Evolutionary conservation across 1,139 yeast species (phyloP), one percentile per base, ranked within the genome.

Genomic region (Saccharomyces pastorianus): DNA sequence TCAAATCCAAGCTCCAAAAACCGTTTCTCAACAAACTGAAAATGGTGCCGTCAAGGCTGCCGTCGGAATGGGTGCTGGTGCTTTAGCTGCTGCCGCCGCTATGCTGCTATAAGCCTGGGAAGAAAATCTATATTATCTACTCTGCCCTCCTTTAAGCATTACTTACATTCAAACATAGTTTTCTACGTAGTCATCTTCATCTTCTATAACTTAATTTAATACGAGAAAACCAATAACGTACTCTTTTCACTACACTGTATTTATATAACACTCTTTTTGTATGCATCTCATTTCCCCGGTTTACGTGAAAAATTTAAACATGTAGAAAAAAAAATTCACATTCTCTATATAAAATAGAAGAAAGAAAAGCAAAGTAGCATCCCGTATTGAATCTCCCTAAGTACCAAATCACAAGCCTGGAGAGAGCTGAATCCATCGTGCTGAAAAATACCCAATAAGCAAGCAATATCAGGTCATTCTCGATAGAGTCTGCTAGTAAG

Each of bases 41-140:
- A 52, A 52, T 41, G 54, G 52, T 49, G 54, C 54, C 14, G 48
- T n/a, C 41, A 52, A 52, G 54, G 51, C 25, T 27, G 46, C 47
- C 27, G 51, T 32, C 14, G 54, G 54, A 46, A 32, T 52, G 47
- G 54, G 52, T 49, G 23, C 23, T 1, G 23, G 23, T 20, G 23
- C 23, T 20, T 20, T 20, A 20, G 23, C 23, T 20, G 23, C 50
- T 52, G 52, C 44, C n/a, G 52, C 52, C 34, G 51, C 51, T 28
- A 6, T 52, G 46, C 32, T 52, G 51, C 17, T 50, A 20, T 50
- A 41, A 49, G 47, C 38, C 7, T 13, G 38, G 6, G 38, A 32
- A 32, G 4, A 5, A 28, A 8, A 28, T 8, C 8, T 9, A 28
- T 11, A 9, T 28, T 28, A 9, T 28, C 31, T 11, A 9, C 31